A percentile compares a stretch with the other conserved stretches of the same genome.
Evolutionary conservation across 257 asterid species (phyloP).

Genomic region (Solanum tacnaense): DNA sequence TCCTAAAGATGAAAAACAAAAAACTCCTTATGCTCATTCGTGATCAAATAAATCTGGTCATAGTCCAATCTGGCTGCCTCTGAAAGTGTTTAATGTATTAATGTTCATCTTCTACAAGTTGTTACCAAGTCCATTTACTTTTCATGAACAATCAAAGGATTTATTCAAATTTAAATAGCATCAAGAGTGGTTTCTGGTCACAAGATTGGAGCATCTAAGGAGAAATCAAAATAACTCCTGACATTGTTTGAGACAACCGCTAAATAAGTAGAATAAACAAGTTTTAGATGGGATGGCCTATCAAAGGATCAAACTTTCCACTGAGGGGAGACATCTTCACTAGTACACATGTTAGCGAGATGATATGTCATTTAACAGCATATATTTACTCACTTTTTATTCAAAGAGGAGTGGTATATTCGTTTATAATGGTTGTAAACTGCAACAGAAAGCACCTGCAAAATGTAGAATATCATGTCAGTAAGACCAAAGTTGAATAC

Average conservation of each 20-base stretch:
- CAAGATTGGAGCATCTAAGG: not conserved
- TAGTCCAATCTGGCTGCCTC: not conserved
- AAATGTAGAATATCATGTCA: not conserved
- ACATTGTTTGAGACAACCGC: not conserved
- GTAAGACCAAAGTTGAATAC: not conserved
- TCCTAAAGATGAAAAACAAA: not conserved
- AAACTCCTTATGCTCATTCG: not conserved
- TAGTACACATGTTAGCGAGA: not conserved
- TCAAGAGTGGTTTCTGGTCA: not conserved
- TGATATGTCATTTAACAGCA: not conserved
- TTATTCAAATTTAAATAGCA: not conserved
- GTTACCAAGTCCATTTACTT: not conserved
- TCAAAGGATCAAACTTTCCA: not conserved
- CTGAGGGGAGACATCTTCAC: not conserved
- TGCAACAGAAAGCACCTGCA: slow-evolving; percentile 90
- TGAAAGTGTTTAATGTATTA: not conserved
- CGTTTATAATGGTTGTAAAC: slow-evolving; percentile 93
- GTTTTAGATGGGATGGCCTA: not conserved
- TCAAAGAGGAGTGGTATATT: slow-evolving; percentile 39
- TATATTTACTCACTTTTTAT: slow-evolving; percentile 44
- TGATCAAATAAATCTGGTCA: not conserved
- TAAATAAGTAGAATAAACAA: not conserved
- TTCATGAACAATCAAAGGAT: not conserved
- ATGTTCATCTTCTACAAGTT: not conserved
- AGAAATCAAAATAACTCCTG: not conserved